A percentile compares a stretch with the other conserved stretches of the same genome.
Evolutionary conservation across 306 rosid genomes (phyloP).

Genomic region (Lathyrus oleraceus): DNA sequence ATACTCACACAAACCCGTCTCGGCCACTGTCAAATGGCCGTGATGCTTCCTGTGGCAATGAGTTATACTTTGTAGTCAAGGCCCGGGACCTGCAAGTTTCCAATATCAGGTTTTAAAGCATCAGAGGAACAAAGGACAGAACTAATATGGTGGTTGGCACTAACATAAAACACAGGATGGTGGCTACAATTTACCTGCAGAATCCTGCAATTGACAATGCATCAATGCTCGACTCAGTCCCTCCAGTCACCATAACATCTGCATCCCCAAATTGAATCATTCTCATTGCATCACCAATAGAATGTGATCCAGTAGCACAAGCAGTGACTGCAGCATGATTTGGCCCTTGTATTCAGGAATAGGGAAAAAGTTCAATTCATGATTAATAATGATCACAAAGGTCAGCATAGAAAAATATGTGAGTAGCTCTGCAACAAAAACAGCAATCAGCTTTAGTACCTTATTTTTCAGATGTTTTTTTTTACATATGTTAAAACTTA

Average conservation of each 20-base stretch:
- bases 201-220: conserved; percentile 90
- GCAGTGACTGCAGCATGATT: conserved; percentile 95
- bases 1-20: conserved; percentile 96
- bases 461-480: too few species aligned
- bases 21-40: conserved; percentile 84
- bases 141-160: background rate
- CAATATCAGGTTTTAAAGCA: conserved; percentile 3
- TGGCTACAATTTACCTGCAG: conserved; percentile 58
- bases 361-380: conserved; percentile 5
- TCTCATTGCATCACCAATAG: conserved; percentile 89
- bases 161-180: conserved; percentile 5
- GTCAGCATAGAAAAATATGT: background rate
- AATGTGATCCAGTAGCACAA: conserved; percentile 94
- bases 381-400: conserved; percentile 21
- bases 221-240: conserved; percentile 91
- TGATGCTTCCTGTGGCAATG: conserved; percentile 82
- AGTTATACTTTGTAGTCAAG: conserved; percentile 70
- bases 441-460: too few species aligned
- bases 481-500: too few species aligned
- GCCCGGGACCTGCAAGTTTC: conserved; percentile 74
- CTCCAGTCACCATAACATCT: conserved; percentile 97
- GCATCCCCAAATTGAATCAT: conserved; percentile 98
- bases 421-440: too few species aligned
- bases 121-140: background rate
- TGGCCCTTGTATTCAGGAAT: conserved; percentile 64